These are phyloP conservation scores for Sugiyamaella marilandica DNA, from an alignment of 805 yeast genomes.

Conservation along the genomic window DNA sequence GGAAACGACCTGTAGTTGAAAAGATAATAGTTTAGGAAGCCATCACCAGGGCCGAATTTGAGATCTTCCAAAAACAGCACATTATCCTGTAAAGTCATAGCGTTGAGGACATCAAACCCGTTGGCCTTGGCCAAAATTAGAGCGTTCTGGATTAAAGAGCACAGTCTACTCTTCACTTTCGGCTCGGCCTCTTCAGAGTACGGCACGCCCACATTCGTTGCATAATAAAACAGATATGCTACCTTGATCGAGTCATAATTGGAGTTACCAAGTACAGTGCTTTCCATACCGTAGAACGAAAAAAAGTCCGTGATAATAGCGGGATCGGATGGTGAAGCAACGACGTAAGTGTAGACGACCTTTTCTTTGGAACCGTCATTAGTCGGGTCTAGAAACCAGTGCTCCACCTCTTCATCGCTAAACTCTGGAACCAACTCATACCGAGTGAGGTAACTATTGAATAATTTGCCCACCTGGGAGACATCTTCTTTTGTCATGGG, in stretches of 20 bases:
- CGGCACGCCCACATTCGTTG: conserved; percentile 43
- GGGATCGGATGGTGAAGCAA: conserved; percentile 46
- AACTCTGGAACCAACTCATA: conserved; percentile 73
- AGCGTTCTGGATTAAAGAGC: conserved; percentile 63
- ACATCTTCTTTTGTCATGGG: conserved; percentile 56
- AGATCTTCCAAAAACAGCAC: conserved; percentile 72
- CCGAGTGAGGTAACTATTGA: conserved; percentile 57
- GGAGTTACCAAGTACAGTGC: conserved; percentile 64
- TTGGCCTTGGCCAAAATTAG: conserved; percentile 63
- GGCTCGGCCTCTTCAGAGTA: conserved; percentile 36
- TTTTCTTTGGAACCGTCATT: conserved; percentile 36
- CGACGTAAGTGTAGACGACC: conserved; percentile 75
- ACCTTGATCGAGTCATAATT: conserved; percentile 66
- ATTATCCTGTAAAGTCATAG: conserved; percentile 87
- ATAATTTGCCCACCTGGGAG: conserved; percentile 55
- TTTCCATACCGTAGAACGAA: conserved; percentile 85
- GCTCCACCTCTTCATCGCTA: conserved; percentile 61
- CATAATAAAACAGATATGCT: conserved; percentile 88
- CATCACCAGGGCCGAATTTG: conserved; percentile 93
- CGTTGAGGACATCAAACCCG: conserved; percentile 88
- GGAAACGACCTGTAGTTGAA: conserved; percentile 86
- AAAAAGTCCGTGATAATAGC: conserved; percentile 74
- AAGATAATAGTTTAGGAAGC: conserved; percentile 80
- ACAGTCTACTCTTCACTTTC: conserved; percentile 54
- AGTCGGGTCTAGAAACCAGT: conserved; percentile 66